These are phyloP conservation scores for Litsea cubeba DNA, from an alignment of 164 flowering plant species.

Conservation along the genomic window DNA sequence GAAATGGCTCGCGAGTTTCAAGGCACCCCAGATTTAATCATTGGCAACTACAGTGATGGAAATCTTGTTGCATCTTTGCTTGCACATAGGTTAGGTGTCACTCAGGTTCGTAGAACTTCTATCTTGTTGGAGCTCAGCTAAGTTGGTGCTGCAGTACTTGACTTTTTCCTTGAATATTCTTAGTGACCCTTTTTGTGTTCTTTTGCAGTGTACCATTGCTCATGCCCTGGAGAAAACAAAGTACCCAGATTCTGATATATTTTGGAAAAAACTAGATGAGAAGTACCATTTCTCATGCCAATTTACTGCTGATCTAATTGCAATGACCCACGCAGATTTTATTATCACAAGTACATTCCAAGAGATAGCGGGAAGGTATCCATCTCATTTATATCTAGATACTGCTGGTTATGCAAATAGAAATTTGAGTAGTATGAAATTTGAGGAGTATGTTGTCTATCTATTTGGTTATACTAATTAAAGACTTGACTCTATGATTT, in stretches of 20 bases:
- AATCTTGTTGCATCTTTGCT: constrained; percentile 91
- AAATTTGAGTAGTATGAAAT: neutral
- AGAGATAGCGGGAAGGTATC: constrained; percentile 97
- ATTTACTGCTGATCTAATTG: constrained; percentile 19
- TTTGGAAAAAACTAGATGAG: constrained; percentile 14
- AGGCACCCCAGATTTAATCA: constrained; percentile 85
- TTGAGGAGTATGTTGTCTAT: neutral
- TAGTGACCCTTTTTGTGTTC: neutral
- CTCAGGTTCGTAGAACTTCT: constrained; percentile 55
- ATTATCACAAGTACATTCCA: constrained; percentile 98
- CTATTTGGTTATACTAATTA: neutral
- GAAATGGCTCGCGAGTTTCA: constrained; percentile 80
- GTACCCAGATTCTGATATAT: constrained; percentile 19
- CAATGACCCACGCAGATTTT: constrained; percentile 85
- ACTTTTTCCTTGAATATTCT: neutral
- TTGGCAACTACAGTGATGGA: constrained; percentile 98
- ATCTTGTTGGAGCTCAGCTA: neutral
- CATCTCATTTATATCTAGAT: neutral
- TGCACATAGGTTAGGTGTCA: constrained; percentile 89
- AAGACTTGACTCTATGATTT: neutral
- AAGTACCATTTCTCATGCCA: constrained; percentile 19
- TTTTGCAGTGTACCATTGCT: constrained; percentile 14
- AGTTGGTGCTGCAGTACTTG: neutral
- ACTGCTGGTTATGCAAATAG: neutral
- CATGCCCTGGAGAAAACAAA: constrained; percentile 19